Evolutionary conservation across 352 stramenopile species (phyloP).

Genomic region (Elongisporangium undulatum): DNA sequence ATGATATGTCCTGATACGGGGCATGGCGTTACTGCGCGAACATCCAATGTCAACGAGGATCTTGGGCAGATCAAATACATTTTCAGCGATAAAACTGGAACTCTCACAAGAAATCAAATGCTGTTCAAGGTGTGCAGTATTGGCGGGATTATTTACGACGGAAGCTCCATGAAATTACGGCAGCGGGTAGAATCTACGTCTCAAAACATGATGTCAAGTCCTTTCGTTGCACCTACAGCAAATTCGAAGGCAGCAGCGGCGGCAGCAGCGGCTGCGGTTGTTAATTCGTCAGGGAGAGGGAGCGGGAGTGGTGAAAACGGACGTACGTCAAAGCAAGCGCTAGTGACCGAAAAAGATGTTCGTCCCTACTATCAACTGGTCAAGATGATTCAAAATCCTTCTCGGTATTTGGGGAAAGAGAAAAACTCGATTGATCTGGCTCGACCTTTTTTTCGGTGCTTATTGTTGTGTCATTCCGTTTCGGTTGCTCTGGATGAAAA

Average conservation of each 20-base stretch:
- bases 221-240: slow-evolving; percentile 5
- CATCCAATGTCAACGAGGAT: slow-evolving; percentile 94
- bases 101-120: slow-evolving; percentile 99
- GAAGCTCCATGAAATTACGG: slow-evolving; percentile 52
- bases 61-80: slow-evolving; percentile 98
- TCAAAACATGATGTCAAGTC: neutral
- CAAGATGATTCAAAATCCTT: slow-evolving; percentile 64
- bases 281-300: slow-evolving; percentile 4
- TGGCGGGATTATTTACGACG: slow-evolving; percentile 88
- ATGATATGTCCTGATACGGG: slow-evolving; percentile 51
- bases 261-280: slow-evolving; percentile 2
- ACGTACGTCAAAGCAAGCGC: slow-evolving; percentile 32
- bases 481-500: slow-evolving; percentile 55
- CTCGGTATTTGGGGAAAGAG: slow-evolving; percentile 43
- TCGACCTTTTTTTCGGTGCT: slow-evolving; percentile 72
- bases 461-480: slow-evolving; percentile 78
- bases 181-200: neutral
- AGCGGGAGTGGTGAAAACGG: slow-evolving; percentile 13
- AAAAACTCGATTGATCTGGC: slow-evolving; percentile 52
- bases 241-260: slow-evolving; percentile 7
- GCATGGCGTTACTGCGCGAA: slow-evolving; percentile 80
- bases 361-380: slow-evolving; percentile 55
- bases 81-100: slow-evolving; percentile 99
- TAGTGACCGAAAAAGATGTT: slow-evolving; percentile 65
- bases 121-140: slow-evolving; percentile 94